Evolutionary conservation across 208 protist genomes (phyloP).

Genomic region (Phytomonas serpens): DNA sequence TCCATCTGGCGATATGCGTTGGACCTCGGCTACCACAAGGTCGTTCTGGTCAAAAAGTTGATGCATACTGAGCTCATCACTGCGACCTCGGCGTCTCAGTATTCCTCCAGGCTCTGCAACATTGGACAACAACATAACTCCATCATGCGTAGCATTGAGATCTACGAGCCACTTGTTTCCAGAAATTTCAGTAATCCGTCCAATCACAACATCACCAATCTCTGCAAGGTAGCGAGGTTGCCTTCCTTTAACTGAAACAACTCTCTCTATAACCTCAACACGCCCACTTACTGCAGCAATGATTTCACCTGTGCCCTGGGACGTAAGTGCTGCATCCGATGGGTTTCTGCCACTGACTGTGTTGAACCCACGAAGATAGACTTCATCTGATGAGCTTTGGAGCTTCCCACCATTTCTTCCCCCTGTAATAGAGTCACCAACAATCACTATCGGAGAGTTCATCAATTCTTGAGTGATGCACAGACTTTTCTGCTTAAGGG

Average conservation of each 20-base stretch:
- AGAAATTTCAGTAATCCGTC: constrained; percentile 86
- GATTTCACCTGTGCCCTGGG: constrained; percentile 74
- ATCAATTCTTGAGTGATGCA: not conserved
- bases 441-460: constrained; percentile 28
- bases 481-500: not conserved
- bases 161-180: constrained; percentile 95
- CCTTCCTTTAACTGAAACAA: constrained; percentile 76
- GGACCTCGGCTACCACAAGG: constrained; percentile 93
- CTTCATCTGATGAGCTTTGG: constrained; percentile 20
- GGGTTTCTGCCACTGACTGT: constrained; percentile 56
- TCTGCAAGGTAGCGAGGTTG: constrained; percentile 89
- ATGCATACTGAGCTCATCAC: constrained; percentile 94
- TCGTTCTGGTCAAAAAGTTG: constrained; percentile 95
- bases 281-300: constrained; percentile 70
- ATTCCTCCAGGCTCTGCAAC: constrained; percentile 97
- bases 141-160: constrained; percentile 87
- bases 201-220: constrained; percentile 97
- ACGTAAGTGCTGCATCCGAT: constrained; percentile 28
- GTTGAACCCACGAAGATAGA: constrained; percentile 77
- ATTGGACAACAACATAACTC: constrained; percentile 93
- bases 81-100: constrained; percentile 81
- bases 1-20: constrained; percentile 87
- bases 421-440: constrained; percentile 80
- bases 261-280: constrained; percentile 75
- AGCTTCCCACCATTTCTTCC: constrained; percentile 26